Evolutionary conservation across 768 basidiomycete species (phyloP).

Genomic region (Phanerochaete sordida): DNA sequence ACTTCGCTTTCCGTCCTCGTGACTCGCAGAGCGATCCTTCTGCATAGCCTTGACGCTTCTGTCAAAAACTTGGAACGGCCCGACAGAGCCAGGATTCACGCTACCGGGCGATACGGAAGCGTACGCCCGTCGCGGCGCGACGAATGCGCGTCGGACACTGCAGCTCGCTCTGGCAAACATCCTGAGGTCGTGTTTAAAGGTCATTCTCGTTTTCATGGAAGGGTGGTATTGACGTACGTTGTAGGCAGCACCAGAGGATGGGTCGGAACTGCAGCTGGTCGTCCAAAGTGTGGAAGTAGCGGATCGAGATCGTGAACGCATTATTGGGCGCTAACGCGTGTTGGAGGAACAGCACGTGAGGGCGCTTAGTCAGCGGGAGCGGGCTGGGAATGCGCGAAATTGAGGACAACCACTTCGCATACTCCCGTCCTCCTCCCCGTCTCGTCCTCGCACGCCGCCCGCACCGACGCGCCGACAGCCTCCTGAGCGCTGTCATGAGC

Average conservation of each 20-base stretch:
- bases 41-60: conserved; percentile 73
- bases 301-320: not conserved
- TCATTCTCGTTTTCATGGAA: too few relatives aligned
- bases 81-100: conserved; percentile 43
- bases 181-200: not conserved
- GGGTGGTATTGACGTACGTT: too few relatives aligned
- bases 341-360: not conserved
- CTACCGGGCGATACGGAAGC: conserved; percentile 47
- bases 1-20: conserved; percentile 56
- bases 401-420: not conserved
- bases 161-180: not conserved
- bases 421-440: not conserved
- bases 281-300: not conserved
- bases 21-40: conserved; percentile 65
- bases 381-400: not conserved
- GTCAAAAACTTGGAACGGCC: conserved; percentile 86
- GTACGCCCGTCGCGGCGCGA: conserved; percentile 30
- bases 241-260: too few relatives aligned
- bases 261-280: too few relatives aligned
- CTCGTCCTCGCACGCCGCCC: not conserved
- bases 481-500: not conserved
- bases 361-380: conserved; percentile 4
- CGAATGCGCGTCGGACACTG: not conserved
- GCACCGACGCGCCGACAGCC: not conserved
- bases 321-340: conserved; percentile 3